phyloP scores from a whole-genome alignment of 352 stramenopile genomes.

The Phytopythium chamaehyphon region DNA sequence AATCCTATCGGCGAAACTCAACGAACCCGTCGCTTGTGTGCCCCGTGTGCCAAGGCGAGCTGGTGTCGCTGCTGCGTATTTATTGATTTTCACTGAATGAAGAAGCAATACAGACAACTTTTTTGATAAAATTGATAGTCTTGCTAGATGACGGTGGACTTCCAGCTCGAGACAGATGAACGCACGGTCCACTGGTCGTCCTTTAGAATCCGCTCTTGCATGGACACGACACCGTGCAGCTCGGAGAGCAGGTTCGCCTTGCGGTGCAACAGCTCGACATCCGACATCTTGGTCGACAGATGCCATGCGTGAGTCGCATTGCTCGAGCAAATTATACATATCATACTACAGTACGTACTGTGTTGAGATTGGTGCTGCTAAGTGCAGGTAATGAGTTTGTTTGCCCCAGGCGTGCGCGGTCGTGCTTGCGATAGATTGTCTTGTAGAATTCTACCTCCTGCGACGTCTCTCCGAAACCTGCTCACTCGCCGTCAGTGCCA shows the following conservation, averaged over 20 bases:
- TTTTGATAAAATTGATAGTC: not conserved
- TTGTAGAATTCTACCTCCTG: constrained; percentile 51
- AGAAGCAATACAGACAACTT: not conserved
- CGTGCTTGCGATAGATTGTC: constrained; percentile 41
- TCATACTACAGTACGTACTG: constrained; percentile 16
- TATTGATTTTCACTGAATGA: constrained; percentile 42
- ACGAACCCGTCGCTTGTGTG: constrained; percentile 45
- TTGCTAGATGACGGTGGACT: constrained; percentile 25
- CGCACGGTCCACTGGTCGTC: constrained; percentile 64
- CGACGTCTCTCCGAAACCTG: constrained; percentile 22
- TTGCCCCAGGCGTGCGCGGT: constrained; percentile 28
- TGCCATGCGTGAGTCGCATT: not conserved
- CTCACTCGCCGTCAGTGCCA: not conserved
- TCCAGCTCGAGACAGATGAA: constrained; percentile 75
- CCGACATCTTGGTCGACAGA: constrained; percentile 27
- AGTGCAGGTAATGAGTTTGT: constrained; percentile 11
- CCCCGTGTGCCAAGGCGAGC: constrained; percentile 77
- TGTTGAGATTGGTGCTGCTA: constrained; percentile 23
- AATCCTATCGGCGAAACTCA: constrained; percentile 54
- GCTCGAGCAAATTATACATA: not conserved
- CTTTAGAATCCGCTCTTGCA: constrained; percentile 46
- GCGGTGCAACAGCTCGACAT: constrained; percentile 46
- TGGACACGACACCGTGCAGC: constrained; percentile 46
- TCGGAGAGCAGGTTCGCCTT: constrained; percentile 50
- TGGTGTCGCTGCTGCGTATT: constrained; percentile 79